Evolutionary conservation across 352 stramenopile species (phyloP).

Genomic region (Phytopythium sindhum): DNA sequence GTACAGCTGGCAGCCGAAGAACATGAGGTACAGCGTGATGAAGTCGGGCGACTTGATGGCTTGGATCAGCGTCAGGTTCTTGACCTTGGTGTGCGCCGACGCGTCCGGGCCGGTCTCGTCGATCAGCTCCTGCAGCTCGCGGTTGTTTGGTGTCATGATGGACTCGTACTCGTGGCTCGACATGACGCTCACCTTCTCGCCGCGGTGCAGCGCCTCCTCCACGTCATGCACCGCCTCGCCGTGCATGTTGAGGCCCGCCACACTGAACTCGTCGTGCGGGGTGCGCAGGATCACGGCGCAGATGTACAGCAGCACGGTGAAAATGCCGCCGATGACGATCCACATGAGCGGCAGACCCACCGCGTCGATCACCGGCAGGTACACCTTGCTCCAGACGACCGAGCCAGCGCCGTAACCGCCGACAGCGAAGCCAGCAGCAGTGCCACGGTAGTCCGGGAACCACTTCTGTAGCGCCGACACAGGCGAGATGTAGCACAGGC

Average conservation of each 20-base stretch:
- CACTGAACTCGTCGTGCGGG: conserved; percentile 49
- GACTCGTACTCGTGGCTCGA: conserved; percentile 39
- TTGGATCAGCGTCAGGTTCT: conserved; percentile 46
- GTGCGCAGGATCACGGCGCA: conserved; percentile 48
- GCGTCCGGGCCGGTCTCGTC: conserved; percentile 26
- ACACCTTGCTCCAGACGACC: conserved; percentile 61
- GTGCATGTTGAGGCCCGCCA: conserved; percentile 55
- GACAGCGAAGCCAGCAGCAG: conserved; percentile 61
- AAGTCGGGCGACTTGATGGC: conserved; percentile 57
- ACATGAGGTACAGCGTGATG: conserved; percentile 69
- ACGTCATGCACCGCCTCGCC: conserved; percentile 37
- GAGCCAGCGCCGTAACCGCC: conserved; percentile 58
- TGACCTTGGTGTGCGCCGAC: conserved; percentile 37
- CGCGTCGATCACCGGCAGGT: conserved; percentile 44
- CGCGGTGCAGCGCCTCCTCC: conserved; percentile 14
- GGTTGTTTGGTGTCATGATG: conserved; percentile 20
- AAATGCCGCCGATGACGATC: conserved; percentile 37
- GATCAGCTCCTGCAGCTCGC: conserved; percentile 27
- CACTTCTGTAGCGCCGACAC: conserved; percentile 70
- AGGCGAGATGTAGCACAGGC: conserved; percentile 70
- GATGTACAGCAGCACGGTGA: conserved; percentile 39
- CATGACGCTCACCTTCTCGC: conserved; percentile 19
- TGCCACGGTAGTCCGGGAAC: conserved; percentile 71
- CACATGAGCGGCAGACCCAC: conserved; percentile 52
- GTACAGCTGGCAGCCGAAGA: conserved; percentile 60